A percentile compares a stretch with the other conserved stretches of the same genome.
Evolutionary conservation across 371 early-diverging fungal genomes (phyloP).

Genomic region (Mucor sp.): DNA sequence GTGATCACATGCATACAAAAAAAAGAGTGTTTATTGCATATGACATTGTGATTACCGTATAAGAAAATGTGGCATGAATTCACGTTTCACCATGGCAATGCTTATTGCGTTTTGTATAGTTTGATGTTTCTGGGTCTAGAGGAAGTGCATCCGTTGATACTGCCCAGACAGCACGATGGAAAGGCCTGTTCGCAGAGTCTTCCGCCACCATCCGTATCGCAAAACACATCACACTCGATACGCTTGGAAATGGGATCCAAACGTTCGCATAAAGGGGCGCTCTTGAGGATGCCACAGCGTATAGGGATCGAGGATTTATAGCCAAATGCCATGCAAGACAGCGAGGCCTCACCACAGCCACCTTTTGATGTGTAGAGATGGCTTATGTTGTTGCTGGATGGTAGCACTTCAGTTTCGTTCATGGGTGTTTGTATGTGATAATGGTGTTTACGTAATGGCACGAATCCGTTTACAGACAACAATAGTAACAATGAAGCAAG

Average conservation of each 20-base stretch:
- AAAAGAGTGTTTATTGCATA: neutral
- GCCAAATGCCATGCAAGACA: conserved; percentile 16
- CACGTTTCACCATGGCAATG: neutral
- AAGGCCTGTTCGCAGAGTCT: conserved; percentile 12
- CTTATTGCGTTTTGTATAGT: neutral
- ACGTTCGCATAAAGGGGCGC: conserved; percentile 9
- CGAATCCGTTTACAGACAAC: neutral
- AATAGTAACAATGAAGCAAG: neutral
- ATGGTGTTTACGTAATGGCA: conserved; percentile 14
- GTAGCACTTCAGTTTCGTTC: conserved; percentile 4
- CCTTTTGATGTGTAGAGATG: neutral
- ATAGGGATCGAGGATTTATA: conserved; percentile 4
- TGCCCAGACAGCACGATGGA: conserved; percentile 2
- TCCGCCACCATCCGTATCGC: conserved; percentile 15
- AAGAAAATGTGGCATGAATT: neutral
- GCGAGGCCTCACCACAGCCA: conserved; percentile 7
- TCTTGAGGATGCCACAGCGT: conserved; percentile 2
- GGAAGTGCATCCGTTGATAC: conserved; percentile 9
- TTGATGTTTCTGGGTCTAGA: conserved; percentile 9
- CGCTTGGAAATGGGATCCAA: neutral
- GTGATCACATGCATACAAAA: neutral
- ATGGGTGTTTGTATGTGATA: conserved; percentile 4
- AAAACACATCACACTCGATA: conserved; percentile 13
- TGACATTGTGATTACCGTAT: neutral
- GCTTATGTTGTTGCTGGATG: neutral